Percentiles rank a stretch among this genome's conserved stretches.
phyloP scores from a whole-genome alignment of 2,329 filamentous ascomycete genomes.

The Trichoderma atroviride region DNA sequence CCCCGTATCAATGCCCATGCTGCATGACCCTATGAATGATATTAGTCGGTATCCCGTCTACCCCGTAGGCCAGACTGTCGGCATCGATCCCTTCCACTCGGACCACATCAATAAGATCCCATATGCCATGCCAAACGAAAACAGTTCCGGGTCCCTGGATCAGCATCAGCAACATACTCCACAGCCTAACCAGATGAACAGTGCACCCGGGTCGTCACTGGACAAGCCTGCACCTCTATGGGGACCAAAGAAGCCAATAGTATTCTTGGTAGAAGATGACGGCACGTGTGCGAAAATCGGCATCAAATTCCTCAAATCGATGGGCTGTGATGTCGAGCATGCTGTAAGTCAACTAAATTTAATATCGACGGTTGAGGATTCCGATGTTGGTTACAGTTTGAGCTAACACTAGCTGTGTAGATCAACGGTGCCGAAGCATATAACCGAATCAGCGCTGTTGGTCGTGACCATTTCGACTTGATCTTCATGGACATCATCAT shows the following conservation, averaged over 20 bases:
- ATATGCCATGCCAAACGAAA: conserved; percentile 70
- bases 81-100: conserved; percentile 91
- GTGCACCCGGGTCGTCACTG: conserved; percentile 34
- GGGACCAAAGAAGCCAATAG: conserved; percentile 69
- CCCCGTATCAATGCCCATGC: conserved; percentile 49
- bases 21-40: conserved; percentile 59
- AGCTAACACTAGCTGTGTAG: conserved; percentile 30
- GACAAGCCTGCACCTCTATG: conserved; percentile 52
- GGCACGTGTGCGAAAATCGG: conserved; percentile 69
- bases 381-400: not conserved
- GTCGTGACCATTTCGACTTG: conserved; percentile 59
- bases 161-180: conserved; percentile 35
- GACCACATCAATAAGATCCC: conserved; percentile 95
- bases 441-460: conserved; percentile 68
- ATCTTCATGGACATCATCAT: conserved; percentile 96
- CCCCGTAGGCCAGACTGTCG: conserved; percentile 85
- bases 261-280: conserved; percentile 87
- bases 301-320: conserved; percentile 66
- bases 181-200: conserved; percentile 30
- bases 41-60: conserved; percentile 73
- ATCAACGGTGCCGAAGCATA: conserved; percentile 87
- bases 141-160: conserved; percentile 46
- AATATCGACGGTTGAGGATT: not conserved
- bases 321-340: conserved; percentile 68
- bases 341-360: conserved; percentile 53